These are phyloP conservation scores for Rhododendron ferrugineum DNA, from an alignment of 148 eudicot species.

Conservation along the genomic window DNA sequence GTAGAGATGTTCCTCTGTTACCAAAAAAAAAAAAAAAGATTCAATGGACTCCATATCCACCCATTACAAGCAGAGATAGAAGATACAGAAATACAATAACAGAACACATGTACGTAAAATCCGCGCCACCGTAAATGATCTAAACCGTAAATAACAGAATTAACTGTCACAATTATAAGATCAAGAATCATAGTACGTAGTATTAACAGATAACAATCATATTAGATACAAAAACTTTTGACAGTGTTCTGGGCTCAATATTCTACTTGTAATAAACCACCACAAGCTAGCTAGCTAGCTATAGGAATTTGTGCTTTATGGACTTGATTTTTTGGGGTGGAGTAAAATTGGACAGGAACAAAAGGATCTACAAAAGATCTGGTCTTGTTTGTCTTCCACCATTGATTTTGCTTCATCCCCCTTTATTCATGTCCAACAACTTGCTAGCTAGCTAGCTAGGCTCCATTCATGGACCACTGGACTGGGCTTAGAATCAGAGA, in stretches of 20 bases:
- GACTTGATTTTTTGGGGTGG: not conserved
- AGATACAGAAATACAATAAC: not conserved
- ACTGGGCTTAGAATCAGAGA: not conserved
- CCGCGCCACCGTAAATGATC: not conserved
- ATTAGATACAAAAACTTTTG: not conserved
- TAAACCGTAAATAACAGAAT: not conserved
- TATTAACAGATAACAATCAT: not conserved
- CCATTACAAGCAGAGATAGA: not conserved
- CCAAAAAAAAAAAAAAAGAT: no score
- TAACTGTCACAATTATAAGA: not conserved
- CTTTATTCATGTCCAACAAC: not conserved
- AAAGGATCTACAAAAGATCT: slow-evolving; percentile 15
- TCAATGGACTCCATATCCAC: not conserved
- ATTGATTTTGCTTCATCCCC: not conserved
- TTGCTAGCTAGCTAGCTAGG: not conserved
- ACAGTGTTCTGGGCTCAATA: not conserved
- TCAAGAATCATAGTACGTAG: not conserved
- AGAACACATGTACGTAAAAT: not conserved
- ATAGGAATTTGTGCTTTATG: slow-evolving; percentile 6
- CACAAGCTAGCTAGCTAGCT: slow-evolving; percentile 5
- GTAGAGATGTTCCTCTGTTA: no score
- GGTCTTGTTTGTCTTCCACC: slow-evolving; percentile 6
- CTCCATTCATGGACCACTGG: not conserved
- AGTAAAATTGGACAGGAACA: slow-evolving; percentile 15
- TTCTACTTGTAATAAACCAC: not conserved